Conservation (phyloP, 495 filamentous ascomycete species). For the Opeltia flavorubescens region DNA sequence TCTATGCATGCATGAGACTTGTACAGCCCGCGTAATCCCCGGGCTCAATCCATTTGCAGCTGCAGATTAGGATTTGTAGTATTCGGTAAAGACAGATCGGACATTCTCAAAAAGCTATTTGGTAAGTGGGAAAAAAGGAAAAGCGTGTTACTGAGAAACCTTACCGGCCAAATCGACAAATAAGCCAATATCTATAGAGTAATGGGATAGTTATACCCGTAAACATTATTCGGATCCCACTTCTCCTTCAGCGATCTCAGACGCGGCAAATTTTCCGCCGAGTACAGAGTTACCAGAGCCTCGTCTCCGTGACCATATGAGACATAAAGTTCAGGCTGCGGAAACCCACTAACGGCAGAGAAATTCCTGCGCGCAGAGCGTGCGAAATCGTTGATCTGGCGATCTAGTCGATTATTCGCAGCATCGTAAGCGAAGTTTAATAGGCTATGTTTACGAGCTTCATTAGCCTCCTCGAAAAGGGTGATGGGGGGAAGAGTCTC, state of each 20-base stretch:
- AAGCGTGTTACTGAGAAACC: no score
- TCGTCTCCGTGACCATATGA: conserved; percentile 30
- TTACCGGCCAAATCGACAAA: no score
- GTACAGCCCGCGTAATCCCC: background rate
- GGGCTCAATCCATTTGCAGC: background rate
- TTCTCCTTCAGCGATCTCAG: conserved; percentile 19
- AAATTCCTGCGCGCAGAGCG: conserved; percentile 9
- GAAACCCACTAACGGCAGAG: conserved; percentile 15
- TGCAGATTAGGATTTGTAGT: no score
- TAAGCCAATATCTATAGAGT: background rate
- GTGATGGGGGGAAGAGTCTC: conserved; percentile 1
- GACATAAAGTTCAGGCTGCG: conserved; percentile 18
- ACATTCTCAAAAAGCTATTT: background rate
- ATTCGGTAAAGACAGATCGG: background rate
- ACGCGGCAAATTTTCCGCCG: conserved; percentile 15
- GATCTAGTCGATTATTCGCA: background rate
- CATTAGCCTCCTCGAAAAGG: background rate
- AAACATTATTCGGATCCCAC: conserved; percentile 23
- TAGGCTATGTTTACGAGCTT: conserved; percentile 1
- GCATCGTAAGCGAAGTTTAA: conserved; percentile 4
- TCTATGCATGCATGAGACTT: background rate
- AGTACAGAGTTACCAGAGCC: conserved; percentile 15
- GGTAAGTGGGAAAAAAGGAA: background rate
- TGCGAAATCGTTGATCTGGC: background rate
- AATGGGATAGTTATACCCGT: conserved; percentile 8